These are phyloP conservation scores for Xylariaceae sp. DNA, from an alignment of 2,329 filamentous ascomycete species.

Conservation along the genomic window DNA sequence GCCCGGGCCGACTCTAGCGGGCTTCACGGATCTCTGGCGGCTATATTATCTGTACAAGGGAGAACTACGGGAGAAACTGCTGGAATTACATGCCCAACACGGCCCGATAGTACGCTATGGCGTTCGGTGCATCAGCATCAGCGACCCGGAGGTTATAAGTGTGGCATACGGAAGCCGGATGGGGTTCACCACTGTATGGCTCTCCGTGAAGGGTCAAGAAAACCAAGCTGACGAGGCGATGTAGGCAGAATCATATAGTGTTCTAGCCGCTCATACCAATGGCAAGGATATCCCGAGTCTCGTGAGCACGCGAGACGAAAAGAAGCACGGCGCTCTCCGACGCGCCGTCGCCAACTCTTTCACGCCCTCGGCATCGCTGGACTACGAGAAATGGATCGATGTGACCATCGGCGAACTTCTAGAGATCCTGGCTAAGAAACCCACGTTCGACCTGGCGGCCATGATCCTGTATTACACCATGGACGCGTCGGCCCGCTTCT, in stretches of 20 bases:
- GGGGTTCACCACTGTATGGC: constrained; percentile 25
- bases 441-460: constrained; percentile 21
- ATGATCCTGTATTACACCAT: constrained; percentile 25
- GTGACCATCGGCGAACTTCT: constrained; percentile 24
- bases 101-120: constrained; percentile 29
- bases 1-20: constrained; percentile 24
- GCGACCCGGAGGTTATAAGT: constrained; percentile 27
- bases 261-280: constrained; percentile 23
- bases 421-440: constrained; percentile 12
- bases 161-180: constrained; percentile 27
- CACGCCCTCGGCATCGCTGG: constrained; percentile 23
- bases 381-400: constrained; percentile 29
- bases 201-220: background rate
- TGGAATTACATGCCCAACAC: constrained; percentile 21
- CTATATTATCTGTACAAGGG: constrained; percentile 28
- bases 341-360: constrained; percentile 28
- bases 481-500: constrained; percentile 25
- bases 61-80: constrained; percentile 22
- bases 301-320: constrained; percentile 25
- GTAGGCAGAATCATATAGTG: constrained; percentile 28
- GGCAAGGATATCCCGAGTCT: constrained; percentile 29
- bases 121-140: constrained; percentile 27
- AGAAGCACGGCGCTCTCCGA: constrained; percentile 24
- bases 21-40: constrained; percentile 26
- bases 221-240: background rate